A percentile compares a stretch with the other conserved stretches of the same genome.
phyloP scores from a whole-genome alignment of 2,329 filamentous ascomycete genomes.

The Aureobasidium sp. region DNA sequence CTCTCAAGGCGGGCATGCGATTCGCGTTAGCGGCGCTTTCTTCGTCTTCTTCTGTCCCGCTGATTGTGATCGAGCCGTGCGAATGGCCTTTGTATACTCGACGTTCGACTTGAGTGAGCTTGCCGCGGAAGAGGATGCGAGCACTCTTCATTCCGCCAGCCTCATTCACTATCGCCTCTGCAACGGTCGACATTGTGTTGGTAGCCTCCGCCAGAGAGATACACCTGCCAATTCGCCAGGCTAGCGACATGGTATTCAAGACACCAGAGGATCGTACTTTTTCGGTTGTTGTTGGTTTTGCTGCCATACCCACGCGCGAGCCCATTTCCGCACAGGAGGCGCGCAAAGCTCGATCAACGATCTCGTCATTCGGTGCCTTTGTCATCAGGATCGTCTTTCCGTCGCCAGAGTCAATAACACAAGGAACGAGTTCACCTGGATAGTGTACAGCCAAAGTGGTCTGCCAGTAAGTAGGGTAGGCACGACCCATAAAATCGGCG shows the following conservation, averaged over 20 bases:
- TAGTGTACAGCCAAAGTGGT: constrained; percentile 36
- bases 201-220: constrained; percentile 43
- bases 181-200: constrained; percentile 46
- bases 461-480: constrained; percentile 39
- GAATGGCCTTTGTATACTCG: constrained; percentile 48
- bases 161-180: constrained; percentile 50
- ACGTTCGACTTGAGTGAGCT: constrained; percentile 53
- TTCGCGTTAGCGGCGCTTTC: constrained; percentile 21
- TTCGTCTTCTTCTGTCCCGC: constrained; percentile 18
- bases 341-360: constrained; percentile 35
- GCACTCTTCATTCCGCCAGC: constrained; percentile 46
- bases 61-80: constrained; percentile 50
- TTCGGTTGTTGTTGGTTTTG: constrained; percentile 31
- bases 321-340: constrained; percentile 24
- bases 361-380: constrained; percentile 31
- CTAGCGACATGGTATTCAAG: constrained; percentile 34
- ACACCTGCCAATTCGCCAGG: constrained; percentile 49
- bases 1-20: constrained; percentile 26
- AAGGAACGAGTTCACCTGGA: constrained; percentile 33
- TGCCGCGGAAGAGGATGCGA: constrained; percentile 53
- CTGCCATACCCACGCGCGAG: constrained; percentile 30
- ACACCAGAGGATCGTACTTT: constrained; percentile 29
- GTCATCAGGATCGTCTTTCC: constrained; percentile 38
- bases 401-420: constrained; percentile 37
- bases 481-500: constrained; percentile 38